Percentiles rank a stretch among this genome's conserved stretches.
Evolutionary conservation across 768 basidiomycete genomes (phyloP).

Genomic region (Hydnomerulius pinastri): DNA sequence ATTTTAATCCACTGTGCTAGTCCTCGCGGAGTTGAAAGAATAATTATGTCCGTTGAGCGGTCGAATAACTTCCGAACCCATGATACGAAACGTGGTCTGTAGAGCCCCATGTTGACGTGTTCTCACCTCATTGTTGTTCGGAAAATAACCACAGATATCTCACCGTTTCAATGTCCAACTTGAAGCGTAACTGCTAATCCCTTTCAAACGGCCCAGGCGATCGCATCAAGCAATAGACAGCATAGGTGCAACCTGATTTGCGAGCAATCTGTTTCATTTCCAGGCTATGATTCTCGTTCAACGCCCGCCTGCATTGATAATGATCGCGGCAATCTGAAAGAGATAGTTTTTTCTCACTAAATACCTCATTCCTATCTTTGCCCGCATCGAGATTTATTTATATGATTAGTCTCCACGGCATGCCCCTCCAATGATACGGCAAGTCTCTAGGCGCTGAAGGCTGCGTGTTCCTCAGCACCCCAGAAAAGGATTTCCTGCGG

Average conservation of each 20-base stretch:
- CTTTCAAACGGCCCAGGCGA: not conserved
- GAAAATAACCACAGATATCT: not conserved
- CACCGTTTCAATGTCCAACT: too few species aligned
- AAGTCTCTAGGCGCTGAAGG: not conserved
- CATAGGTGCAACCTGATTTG: too few species aligned
- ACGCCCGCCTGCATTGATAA: too few species aligned
- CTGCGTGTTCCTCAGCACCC: not conserved
- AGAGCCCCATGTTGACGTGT: not conserved
- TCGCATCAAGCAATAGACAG: not conserved
- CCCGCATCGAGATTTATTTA: not conserved
- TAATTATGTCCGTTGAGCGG: too few species aligned
- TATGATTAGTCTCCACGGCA: slow-evolving; percentile 2
- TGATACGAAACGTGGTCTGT: too few species aligned
- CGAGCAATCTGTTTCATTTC: too few species aligned
- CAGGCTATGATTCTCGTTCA: not conserved
- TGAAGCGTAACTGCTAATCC: not conserved
- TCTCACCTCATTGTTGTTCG: not conserved
- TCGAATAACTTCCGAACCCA: too few species aligned
- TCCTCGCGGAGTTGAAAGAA: too few species aligned
- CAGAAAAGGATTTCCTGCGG: not conserved
- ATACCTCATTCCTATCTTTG: not conserved
- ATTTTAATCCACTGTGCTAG: not conserved
- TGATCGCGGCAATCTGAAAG: not conserved
- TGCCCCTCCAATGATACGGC: not conserved
- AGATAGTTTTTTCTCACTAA: not conserved